A percentile compares a stretch with the other conserved stretches of the same genome.
Evolutionary conservation across 768 basidiomycete species (phyloP).

Genomic region (Amanita pallidorosea): DNA sequence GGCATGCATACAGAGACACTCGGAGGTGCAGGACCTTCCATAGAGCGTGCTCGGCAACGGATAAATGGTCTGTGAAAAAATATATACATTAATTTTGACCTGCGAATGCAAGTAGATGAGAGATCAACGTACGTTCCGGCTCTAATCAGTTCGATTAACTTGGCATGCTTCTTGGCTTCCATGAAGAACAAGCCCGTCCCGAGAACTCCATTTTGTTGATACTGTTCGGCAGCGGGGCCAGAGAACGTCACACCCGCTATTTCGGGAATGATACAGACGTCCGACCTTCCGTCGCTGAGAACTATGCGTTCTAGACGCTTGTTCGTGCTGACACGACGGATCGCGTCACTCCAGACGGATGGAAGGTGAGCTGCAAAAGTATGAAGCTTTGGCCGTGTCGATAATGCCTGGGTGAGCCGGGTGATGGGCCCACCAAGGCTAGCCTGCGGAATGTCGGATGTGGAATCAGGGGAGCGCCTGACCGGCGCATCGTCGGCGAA

Average conservation of each 20-base stretch:
- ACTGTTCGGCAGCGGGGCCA: background rate
- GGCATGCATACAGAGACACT: background rate
- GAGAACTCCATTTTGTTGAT: conserved; percentile 19
- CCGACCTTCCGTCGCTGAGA: conserved; percentile 14
- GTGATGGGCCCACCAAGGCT: conserved; percentile 19
- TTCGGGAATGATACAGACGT: conserved; percentile 8
- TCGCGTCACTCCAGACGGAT: conserved; percentile 44
- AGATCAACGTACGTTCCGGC: conserved; percentile 35
- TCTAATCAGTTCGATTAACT: conserved; percentile 42
- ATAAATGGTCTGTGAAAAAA: conserved; percentile 16
- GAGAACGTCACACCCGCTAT: background rate
- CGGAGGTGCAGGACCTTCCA: conserved; percentile 6
- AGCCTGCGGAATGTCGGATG: background rate
- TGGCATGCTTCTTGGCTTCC: conserved; percentile 39
- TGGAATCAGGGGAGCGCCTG: conserved; percentile 9
- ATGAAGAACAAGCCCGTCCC: conserved; percentile 47
- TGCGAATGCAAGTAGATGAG: conserved; percentile 1
- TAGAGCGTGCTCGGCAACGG: conserved; percentile 25
- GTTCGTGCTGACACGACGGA: conserved; percentile 40
- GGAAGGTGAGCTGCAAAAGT: conserved; percentile 45
- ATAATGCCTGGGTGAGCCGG: conserved; percentile 20
- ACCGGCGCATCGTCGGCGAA: conserved; percentile 34
- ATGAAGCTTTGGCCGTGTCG: conserved; percentile 31
- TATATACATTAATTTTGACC: background rate
- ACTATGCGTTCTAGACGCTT: conserved; percentile 36